These are phyloP conservation scores for Globisporangium camurandrum DNA, from an alignment of 352 stramenopile genomes.

Conservation along the genomic window DNA sequence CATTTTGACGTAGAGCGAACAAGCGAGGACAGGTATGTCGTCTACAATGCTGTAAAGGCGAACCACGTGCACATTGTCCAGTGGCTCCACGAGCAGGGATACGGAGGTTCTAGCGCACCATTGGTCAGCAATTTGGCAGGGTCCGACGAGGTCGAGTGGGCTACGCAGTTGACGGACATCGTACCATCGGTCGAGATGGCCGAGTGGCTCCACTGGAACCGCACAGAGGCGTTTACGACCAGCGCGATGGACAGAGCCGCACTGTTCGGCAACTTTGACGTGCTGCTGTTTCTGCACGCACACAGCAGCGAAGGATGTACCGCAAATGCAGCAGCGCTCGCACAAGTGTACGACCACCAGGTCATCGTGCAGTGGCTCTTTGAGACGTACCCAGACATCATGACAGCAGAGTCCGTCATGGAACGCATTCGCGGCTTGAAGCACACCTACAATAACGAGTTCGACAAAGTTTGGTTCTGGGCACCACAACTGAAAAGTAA, in stretches of 20 bases:
- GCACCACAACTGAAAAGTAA: too few species aligned
- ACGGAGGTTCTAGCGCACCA: too few species aligned
- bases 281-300: slow-evolving; percentile 2
- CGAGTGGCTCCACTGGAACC: slow-evolving; percentile 21
- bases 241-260: not conserved
- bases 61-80: not conserved
- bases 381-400: not conserved
- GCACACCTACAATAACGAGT: too few species aligned
- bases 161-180: not conserved
- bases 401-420: not conserved
- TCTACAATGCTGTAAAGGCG: too few species aligned
- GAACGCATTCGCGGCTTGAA: too few species aligned
- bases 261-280: slow-evolving; percentile 1
- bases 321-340: not conserved
- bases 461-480: too few species aligned
- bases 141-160: too few species aligned
- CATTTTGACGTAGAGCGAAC: not conserved
- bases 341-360: not conserved
- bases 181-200: slow-evolving; percentile 9
- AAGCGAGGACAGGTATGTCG: not conserved
- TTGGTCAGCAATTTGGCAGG: too few species aligned
- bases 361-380: not conserved
- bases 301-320: not conserved
- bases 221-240: not conserved
- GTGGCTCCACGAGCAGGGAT: not conserved